A percentile compares a stretch with the other conserved stretches of the same genome.
Conservation (phyloP, 2,329 filamentous ascomycete genomes). For the Cyphellophora attinorum region DNA sequence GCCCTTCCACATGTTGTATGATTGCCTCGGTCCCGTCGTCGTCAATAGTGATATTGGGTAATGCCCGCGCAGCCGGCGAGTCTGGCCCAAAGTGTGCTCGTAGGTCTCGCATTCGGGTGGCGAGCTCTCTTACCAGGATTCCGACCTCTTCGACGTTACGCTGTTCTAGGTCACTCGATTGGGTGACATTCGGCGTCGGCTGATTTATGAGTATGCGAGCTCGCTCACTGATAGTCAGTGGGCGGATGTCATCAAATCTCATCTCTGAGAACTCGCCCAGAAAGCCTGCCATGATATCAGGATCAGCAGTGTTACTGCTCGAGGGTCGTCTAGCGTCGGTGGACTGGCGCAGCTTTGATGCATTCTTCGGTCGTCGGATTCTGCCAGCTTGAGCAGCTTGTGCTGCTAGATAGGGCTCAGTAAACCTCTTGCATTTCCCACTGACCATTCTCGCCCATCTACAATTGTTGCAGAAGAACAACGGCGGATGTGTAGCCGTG, state of each 20-base stretch:
- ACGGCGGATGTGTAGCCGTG: slow-evolving; percentile 3
- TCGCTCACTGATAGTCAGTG: no score
- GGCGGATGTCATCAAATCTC: background rate
- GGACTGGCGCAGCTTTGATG: slow-evolving; percentile 14
- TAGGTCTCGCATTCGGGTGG: slow-evolving; percentile 15
- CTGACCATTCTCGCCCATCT: slow-evolving; percentile 16
- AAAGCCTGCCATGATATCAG: slow-evolving; percentile 16
- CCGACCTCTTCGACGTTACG: slow-evolving; percentile 16
- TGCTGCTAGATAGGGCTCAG: slow-evolving; percentile 12
- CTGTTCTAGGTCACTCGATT: slow-evolving; percentile 3
- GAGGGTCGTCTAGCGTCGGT: slow-evolving; percentile 11
- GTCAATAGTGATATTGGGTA: slow-evolving; percentile 16
- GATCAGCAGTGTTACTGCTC: slow-evolving; percentile 7
- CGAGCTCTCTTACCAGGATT: slow-evolving; percentile 14
- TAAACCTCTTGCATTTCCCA: slow-evolving; percentile 16
- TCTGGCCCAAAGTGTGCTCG: slow-evolving; percentile 17
- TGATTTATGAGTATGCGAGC: no score
- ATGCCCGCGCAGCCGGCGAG: slow-evolving; percentile 14
- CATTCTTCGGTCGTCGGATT: slow-evolving; percentile 13
- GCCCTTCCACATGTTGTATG: no score
- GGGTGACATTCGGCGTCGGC: background rate
- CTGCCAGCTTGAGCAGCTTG: slow-evolving; percentile 4
- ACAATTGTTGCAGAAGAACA: slow-evolving; percentile 20
- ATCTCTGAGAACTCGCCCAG: slow-evolving; percentile 5
- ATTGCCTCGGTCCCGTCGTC: no score